A percentile compares a stretch with the other conserved stretches of the same genome.
phyloP scores from a whole-genome alignment of 345 rosid genomes.

The Acer yangbiense region DNA sequence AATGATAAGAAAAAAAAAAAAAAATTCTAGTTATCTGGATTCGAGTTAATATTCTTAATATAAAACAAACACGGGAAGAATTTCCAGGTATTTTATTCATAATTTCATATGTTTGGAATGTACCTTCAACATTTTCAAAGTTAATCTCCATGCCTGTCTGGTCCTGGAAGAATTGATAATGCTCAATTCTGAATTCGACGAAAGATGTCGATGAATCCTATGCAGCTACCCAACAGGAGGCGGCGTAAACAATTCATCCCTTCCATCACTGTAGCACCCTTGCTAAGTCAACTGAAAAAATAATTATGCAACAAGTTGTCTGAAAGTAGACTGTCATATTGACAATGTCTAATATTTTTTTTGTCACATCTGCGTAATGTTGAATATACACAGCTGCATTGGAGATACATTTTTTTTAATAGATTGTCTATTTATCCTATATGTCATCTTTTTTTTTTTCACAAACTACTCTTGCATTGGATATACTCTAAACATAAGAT shows the following conservation, averaged over 20 bases:
- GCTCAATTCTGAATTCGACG: neutral
- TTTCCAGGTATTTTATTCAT: neutral
- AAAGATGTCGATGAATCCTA: constrained; percentile 9
- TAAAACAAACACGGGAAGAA: neutral
- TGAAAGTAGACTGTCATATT: too few relatives aligned
- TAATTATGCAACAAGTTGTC: too few relatives aligned
- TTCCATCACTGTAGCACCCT: constrained; percentile 92
- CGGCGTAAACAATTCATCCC: constrained; percentile 65
- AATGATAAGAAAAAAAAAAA: too few relatives aligned
- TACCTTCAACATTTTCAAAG: constrained; percentile 1
- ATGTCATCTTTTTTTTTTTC: too few relatives aligned
- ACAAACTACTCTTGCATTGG: too few relatives aligned
- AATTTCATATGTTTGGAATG: neutral
- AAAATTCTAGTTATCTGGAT: neutral
- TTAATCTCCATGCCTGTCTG: neutral
- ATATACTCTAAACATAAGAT: too few relatives aligned
- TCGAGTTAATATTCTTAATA: neutral
- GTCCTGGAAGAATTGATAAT: constrained; percentile 6
- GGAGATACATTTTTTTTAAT: too few relatives aligned
- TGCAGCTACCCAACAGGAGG: constrained; percentile 73
- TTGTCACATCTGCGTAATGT: too few relatives aligned
- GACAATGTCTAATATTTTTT: too few relatives aligned
- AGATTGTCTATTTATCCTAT: too few relatives aligned
- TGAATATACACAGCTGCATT: too few relatives aligned
- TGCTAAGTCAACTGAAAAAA: too few relatives aligned